phyloP scores from a whole-genome alignment of 179 eudicot genomes.

The Heliamphora pulchella region DNA sequence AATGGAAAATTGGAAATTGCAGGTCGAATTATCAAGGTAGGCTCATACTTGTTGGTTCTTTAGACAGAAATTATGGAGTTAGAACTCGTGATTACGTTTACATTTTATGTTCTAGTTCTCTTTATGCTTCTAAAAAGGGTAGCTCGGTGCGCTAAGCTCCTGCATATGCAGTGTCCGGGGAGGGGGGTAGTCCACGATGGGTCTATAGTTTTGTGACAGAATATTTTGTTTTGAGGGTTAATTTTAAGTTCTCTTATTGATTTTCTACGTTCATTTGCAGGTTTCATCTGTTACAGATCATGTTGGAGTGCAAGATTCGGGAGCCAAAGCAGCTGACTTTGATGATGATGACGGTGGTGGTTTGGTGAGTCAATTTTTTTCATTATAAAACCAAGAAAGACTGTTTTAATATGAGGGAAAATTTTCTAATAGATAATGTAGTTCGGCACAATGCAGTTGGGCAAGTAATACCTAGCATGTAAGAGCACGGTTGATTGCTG shows the following conservation, averaged over 20 bases:
- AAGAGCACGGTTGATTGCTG: no score
- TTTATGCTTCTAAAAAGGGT: no score
- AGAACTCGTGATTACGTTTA: no score
- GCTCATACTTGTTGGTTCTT: background rate
- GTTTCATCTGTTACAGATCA: conserved; percentile 93
- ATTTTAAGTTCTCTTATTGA: background rate
- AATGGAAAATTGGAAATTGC: conserved; percentile 91
- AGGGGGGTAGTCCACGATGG: no score
- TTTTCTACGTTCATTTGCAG: conserved; percentile 31
- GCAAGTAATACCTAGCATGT: background rate
- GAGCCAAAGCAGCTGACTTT: conserved; percentile 75
- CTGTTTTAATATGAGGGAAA: background rate
- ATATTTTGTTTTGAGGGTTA: background rate
- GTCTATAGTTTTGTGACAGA: no score
- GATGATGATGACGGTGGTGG: conserved; percentile 99
- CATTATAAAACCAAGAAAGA: no score
- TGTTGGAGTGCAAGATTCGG: conserved; percentile 74
- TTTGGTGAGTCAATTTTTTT: conserved; percentile 51
- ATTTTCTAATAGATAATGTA: background rate
- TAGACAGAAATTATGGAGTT: no score
- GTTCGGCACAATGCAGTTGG: no score
- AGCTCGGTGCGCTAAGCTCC: no score
- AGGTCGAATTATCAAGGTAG: conserved; percentile 85
- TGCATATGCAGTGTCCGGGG: no score
- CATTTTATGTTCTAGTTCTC: no score